These are phyloP conservation scores for Hirsutella minnesotensis DNA, from an alignment of 2,329 filamentous ascomycete genomes.

Conservation along the genomic window DNA sequence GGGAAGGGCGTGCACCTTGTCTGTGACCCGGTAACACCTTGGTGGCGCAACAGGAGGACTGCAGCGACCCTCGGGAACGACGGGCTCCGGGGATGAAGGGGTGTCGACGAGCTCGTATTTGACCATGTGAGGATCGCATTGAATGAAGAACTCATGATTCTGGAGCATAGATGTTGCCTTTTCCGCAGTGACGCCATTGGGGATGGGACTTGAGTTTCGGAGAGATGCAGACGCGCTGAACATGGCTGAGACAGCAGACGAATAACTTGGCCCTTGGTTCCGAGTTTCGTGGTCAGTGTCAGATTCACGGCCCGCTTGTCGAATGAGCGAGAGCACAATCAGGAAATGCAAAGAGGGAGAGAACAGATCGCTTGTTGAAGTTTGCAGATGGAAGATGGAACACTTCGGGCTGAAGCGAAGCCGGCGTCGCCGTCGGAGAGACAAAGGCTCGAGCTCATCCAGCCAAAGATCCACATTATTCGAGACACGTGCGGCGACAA, in stretches of 20 bases:
- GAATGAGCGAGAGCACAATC: too few species aligned
- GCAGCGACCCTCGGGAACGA: constrained; percentile 16
- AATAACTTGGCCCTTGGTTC: too few species aligned
- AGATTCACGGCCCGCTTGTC: too few species aligned
- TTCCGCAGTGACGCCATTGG: constrained; percentile 20
- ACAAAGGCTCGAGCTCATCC: too few species aligned
- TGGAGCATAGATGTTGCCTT: constrained; percentile 34
- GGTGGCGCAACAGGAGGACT: constrained; percentile 14
- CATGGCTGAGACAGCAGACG: constrained; percentile 17
- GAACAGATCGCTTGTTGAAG: too few species aligned
- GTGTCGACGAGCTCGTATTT: constrained; percentile 25
- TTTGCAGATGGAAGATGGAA: too few species aligned
- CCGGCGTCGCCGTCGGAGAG: too few species aligned
- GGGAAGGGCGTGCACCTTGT: constrained; percentile 38
- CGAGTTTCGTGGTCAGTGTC: too few species aligned
- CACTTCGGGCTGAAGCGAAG: too few species aligned
- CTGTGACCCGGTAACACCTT: constrained; percentile 35
- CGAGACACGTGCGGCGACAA: too few species aligned
- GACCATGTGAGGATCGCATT: constrained; percentile 39
- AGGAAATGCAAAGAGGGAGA: too few species aligned
- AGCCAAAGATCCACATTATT: too few species aligned
- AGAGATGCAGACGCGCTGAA: constrained; percentile 31
- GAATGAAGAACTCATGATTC: constrained; percentile 38
- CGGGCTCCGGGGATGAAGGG: constrained; percentile 14
- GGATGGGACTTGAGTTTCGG: constrained; percentile 30